phyloP scores from a whole-genome alignment of 331 rosid genomes.

The Stylosanthes scabra region DNA sequence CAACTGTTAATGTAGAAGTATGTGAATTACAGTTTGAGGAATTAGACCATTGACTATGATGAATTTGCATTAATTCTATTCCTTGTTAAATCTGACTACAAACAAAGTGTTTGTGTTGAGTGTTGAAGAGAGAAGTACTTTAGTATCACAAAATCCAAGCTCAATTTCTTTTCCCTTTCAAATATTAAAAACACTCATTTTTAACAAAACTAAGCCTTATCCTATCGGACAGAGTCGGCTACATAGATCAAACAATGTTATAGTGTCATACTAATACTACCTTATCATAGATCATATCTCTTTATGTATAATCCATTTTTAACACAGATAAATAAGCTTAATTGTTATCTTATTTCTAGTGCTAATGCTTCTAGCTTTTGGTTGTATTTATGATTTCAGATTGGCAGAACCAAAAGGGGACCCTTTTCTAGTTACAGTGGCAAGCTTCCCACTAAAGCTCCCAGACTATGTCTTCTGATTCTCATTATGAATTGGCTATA shows the following conservation, averaged over 20 bases:
- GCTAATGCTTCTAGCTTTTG: background rate
- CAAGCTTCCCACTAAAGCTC: slow-evolving; percentile 69
- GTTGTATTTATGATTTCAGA: slow-evolving; percentile 45
- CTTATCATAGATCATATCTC: no score
- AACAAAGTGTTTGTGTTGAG: background rate
- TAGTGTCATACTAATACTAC: no score
- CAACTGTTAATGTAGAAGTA: background rate
- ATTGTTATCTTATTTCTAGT: slow-evolving; percentile 3
- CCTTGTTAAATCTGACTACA: background rate
- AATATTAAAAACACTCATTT: slow-evolving; percentile 21
- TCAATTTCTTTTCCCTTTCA: background rate
- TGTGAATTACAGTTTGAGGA: slow-evolving; percentile 1
- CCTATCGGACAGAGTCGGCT: no score
- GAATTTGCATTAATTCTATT: background rate
- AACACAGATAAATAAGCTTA: slow-evolving; percentile 14
- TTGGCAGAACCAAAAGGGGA: slow-evolving; percentile 60
- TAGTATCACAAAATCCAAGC: slow-evolving; percentile 8
- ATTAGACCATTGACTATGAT: slow-evolving; percentile 12
- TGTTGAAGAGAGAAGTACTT: background rate
- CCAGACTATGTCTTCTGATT: slow-evolving; percentile 87
- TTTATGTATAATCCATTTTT: no score
- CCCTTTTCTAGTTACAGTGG: slow-evolving; percentile 70
- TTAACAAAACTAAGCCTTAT: no score
- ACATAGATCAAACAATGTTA: no score
- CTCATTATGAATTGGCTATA: slow-evolving; percentile 10